Evolutionary conservation across 805 yeast genomes (phyloP), one percentile per base, ranked within the genome.

Genomic region (Torulaspora maleeae): DNA sequence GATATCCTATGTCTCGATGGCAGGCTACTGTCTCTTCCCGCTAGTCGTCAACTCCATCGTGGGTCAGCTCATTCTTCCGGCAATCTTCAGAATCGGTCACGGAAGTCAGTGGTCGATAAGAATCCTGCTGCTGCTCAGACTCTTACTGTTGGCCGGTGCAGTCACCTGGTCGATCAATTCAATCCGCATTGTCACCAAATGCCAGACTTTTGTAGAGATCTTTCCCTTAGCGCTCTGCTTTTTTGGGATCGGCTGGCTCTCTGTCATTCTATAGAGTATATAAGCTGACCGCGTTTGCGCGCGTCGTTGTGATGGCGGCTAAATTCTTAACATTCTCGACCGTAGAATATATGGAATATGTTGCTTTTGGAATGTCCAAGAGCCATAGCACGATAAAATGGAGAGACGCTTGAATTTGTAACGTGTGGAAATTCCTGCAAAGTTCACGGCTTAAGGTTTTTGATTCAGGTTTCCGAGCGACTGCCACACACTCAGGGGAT

Each of bases 21-120:
- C 59, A 2, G 67, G 68, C 11, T 66, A 66, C 44, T 64, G 68
- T 41, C 42, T 66, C 10, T 66, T 64, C 43, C 66, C 68, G 11
- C 62, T 60, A 32, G 61, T 64, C 5, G 28, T 64, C 5, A 60
- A 58, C 27, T 51, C 65, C 2, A 27, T 60, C 7, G 6, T 59
- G 10, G 50, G 61, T 15, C 61, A 60, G 25, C 10, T 57, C 2
- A 13, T 64, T 4, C 38, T 60, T 5, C 70, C 69, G 7, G 32
- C 64, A 13, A 20, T 53, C n/a, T 40, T 62, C 24, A 53, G 47
- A n/a, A 32, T 41, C 9, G 44, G 45, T 17, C 45, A 38, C 17
- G 43, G 38, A 16, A 38, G 39, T 2, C 35, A 39, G 13, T 51
- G 56, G 56, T 25, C 44, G 10, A 29, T 54, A 3, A 51, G 66